These are phyloP conservation scores for Ceratocystis albifundus DNA, from an alignment of 2,329 filamentous ascomycete species.

Conservation along the genomic window DNA sequence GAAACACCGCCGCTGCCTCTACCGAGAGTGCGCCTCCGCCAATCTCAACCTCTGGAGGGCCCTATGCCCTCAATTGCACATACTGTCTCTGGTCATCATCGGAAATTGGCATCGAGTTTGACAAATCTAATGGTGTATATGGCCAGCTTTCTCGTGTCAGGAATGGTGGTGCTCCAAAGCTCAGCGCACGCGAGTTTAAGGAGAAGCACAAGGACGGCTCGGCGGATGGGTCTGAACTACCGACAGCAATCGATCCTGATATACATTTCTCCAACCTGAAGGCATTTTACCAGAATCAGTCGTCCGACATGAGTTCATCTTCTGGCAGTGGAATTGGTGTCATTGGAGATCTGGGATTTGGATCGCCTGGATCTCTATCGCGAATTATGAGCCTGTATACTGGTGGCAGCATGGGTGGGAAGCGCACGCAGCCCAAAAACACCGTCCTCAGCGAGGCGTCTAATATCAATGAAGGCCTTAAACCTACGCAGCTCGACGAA, in stretches of 20 bases:
- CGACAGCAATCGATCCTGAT: constrained; percentile 47
- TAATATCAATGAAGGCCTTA: constrained; percentile 58
- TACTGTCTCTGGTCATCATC: constrained; percentile 90
- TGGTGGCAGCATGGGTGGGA: constrained; percentile 47
- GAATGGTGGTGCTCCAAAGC: constrained; percentile 44
- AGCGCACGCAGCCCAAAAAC: constrained; percentile 55
- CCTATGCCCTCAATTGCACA: constrained; percentile 71
- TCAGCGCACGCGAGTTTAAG: constrained; percentile 42
- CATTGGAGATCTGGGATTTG: constrained; percentile 45
- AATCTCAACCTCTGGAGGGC: constrained; percentile 32
- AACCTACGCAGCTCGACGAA: constrained; percentile 51
- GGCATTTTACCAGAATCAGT: constrained; percentile 70
- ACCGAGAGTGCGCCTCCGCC: constrained; percentile 32
- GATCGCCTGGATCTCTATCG: constrained; percentile 68
- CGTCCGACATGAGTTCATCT: constrained; percentile 49
- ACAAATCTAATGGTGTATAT: constrained; percentile 76
- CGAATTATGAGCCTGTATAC: constrained; percentile 90
- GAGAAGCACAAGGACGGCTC: constrained; percentile 41
- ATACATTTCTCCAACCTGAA: constrained; percentile 64
- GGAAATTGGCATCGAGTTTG: constrained; percentile 82
- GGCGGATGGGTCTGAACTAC: constrained; percentile 29
- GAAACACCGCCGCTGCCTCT: constrained; percentile 36
- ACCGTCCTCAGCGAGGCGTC: constrained; percentile 72
- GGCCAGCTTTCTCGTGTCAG: constrained; percentile 63
- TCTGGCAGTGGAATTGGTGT: constrained; percentile 28